A percentile compares a stretch with the other conserved stretches of the same genome.
These are phyloP conservation scores for Physcia stellaris DNA, from an alignment of 495 filamentous ascomycete genomes.

Conservation along the genomic window DNA sequence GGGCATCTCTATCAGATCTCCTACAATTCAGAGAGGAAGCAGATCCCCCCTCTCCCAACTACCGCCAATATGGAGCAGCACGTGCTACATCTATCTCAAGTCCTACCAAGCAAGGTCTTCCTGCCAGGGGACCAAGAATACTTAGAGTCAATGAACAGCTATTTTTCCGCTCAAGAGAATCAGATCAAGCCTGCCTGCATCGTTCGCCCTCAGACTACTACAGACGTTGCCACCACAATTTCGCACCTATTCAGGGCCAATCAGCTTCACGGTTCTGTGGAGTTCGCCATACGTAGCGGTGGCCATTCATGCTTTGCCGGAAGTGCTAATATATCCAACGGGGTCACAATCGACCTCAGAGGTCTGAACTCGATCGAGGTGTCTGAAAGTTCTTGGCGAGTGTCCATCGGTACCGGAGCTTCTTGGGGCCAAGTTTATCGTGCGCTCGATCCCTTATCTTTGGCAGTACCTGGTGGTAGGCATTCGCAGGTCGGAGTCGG, in stretches of 20 bases:
- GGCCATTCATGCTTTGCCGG: conserved; percentile 39
- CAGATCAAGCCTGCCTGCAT: background rate
- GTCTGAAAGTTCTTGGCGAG: conserved; percentile 18
- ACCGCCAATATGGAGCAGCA: too few species aligned
- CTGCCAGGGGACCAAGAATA: too few species aligned
- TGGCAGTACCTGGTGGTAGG: conserved; percentile 40
- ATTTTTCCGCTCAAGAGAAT: background rate
- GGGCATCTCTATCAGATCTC: too few species aligned
- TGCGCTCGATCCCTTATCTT: conserved; percentile 28
- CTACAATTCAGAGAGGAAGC: too few species aligned
- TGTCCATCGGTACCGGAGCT: conserved; percentile 30
- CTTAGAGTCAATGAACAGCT: too few species aligned
- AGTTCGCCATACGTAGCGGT: conserved; percentile 39
- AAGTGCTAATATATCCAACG: conserved; percentile 30
- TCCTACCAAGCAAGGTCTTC: too few species aligned
- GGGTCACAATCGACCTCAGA: conserved; percentile 42
- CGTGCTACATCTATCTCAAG: too few species aligned
- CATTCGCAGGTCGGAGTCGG: conserved; percentile 39
- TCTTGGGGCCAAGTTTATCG: conserved; percentile 41
- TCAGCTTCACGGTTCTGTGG: conserved; percentile 19
- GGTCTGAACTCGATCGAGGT: conserved; percentile 30
- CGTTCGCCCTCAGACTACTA: background rate
- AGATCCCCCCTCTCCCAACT: too few species aligned
- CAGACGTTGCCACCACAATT: conserved; percentile 2
- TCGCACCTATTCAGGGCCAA: conserved; percentile 17